These are phyloP conservation scores for Fusarium longipes DNA, from an alignment of 2,329 filamentous ascomycete species.

Conservation along the genomic window DNA sequence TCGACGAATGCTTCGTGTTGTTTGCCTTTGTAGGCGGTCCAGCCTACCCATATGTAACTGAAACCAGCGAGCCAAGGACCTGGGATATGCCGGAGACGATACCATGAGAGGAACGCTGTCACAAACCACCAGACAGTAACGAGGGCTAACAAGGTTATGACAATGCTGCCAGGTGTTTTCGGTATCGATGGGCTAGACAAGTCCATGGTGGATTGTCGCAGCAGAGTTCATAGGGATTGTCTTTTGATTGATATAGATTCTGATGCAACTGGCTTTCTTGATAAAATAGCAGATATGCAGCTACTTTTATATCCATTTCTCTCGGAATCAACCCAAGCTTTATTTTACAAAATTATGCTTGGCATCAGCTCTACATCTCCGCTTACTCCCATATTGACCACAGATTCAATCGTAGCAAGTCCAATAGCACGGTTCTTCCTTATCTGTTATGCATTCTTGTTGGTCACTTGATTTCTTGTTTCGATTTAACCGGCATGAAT, in stretches of 20 bases:
- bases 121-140: neutral
- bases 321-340: neutral
- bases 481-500: neutral
- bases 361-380: too few species aligned
- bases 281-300: too few species aligned
- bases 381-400: rapidly evolving
- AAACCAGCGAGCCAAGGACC: neutral
- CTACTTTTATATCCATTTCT: neutral
- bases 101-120: neutral
- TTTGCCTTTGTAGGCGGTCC: neutral
- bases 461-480: too few species aligned
- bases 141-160: rapidly evolving
- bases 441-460: rapidly evolving
- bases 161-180: rapidly evolving
- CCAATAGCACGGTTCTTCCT: neutral
- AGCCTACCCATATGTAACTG: constrained; percentile 7
- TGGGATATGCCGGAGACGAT: constrained; percentile 2
- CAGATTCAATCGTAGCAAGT: neutral
- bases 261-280: too few species aligned
- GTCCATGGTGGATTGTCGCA: neutral
- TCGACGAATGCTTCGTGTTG: neutral
- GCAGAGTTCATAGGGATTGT: neutral
- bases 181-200: rapidly evolving
- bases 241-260: neutral
- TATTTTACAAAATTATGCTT: neutral